These are phyloP conservation scores for Suillus tomentosus DNA, from an alignment of 768 basidiomycete species.

Conservation along the genomic window DNA sequence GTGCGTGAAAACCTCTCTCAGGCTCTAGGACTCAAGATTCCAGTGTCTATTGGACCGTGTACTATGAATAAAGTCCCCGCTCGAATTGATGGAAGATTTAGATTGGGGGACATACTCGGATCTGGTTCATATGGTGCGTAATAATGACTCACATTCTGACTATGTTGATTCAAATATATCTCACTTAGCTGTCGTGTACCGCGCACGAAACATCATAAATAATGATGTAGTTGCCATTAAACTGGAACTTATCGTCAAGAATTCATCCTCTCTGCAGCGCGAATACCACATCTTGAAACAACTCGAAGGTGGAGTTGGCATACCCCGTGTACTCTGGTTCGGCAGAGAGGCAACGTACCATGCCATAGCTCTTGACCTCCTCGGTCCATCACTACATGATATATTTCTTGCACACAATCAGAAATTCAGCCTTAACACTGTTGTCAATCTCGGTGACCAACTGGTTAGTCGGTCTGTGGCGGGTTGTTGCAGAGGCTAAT, in stretches of 20 bases:
- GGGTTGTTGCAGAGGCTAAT: not conserved
- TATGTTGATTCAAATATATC: not conserved
- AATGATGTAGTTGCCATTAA: not conserved
- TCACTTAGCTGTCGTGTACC: not conserved
- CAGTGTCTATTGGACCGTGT: not conserved
- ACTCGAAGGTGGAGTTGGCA: not conserved
- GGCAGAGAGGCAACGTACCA: not conserved
- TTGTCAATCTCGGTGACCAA: not conserved
- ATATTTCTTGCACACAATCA: not conserved
- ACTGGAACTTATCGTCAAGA: not conserved
- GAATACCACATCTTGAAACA: not conserved
- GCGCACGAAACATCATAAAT: not conserved
- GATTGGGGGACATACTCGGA: not conserved
- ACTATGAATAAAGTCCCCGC: not conserved
- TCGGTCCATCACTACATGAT: not conserved
- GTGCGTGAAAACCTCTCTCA: too few species aligned
- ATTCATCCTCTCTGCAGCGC: not conserved
- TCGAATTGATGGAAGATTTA: constrained; percentile 14
- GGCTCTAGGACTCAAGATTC: too few species aligned
- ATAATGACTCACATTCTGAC: not conserved
- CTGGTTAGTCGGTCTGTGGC: not conserved
- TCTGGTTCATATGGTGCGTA: not conserved
- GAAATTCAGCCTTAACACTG: not conserved
- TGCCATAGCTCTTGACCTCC: not conserved
- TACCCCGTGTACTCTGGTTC: not conserved